Base-by-base conservation (phyloP, 441 rosid genomes). In the Codiaeum variegatum region DNA sequence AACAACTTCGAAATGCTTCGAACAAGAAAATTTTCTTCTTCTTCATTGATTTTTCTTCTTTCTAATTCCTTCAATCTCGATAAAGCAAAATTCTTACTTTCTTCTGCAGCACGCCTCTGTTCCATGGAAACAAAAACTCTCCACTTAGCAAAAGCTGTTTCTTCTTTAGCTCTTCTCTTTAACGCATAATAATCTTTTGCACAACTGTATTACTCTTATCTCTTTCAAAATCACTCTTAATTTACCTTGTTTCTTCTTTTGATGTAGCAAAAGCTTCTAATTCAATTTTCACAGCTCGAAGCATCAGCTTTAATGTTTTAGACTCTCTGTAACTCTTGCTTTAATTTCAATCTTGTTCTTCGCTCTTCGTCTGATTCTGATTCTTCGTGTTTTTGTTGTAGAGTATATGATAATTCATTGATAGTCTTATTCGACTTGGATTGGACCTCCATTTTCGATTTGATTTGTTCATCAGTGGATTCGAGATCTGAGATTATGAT, bases 61-160 rank as follows among this genome's bases (percentile, higher is more conserved):
- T 58, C 31, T 26, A 64, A 31, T 31, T 78, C 79, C 47, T 71
- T 76, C 75, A 80, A 62, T 70, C 82, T 83, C 15, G 59, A 70
- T 49, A 80, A 59, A n/a, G 82, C 84, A 16, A 73, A 60, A 31
- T 77, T 72, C 38, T 77, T 70, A 72, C 78, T 80, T 18, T 63
- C 83, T 70, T 82, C 85, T 13, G 84, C 87, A 0, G 76, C 82
- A 28, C 55, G 66, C 81, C 76, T 86, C 83, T 86, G 88, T 63
- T 89, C 87, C 54, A 42, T 5, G 4, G 90, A 74, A 8, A 78
- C 85, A 0, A 84, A 66, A 26, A 89, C 63, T 59, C 88, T 76
- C 93, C 87, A 78, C 11, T 78, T 74, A 0, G 87, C 85, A 10
- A 82, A 79, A 4, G 78, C 73, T 32, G 73, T 67, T 66, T 85